Percentiles rank a stretch among this genome's conserved stretches.
These are phyloP conservation scores for Orychophragmus violaceus DNA, from an alignment of 345 rosid genomes.

Conservation along the genomic window DNA sequence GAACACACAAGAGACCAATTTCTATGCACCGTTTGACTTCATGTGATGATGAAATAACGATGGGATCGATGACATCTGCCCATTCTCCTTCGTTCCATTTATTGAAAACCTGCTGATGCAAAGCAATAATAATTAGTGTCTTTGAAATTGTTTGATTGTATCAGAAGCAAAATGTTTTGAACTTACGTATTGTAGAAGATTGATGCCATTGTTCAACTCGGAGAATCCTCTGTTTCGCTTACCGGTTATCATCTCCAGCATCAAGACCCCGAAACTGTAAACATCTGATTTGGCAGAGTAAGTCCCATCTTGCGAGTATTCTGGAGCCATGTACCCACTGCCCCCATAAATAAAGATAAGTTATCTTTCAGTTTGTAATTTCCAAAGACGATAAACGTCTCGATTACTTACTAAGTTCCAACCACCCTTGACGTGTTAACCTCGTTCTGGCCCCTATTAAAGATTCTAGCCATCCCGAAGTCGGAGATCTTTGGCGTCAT, in stretches of 20 bases:
- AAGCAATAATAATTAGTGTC: neutral
- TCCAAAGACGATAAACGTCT: neutral
- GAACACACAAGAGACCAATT: too few relatives aligned
- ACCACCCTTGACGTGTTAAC: slow-evolving; percentile 49
- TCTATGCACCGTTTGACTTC: slow-evolving; percentile 66
- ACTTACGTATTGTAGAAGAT: slow-evolving; percentile 62
- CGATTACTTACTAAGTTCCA: slow-evolving; percentile 55
- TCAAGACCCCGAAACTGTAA: slow-evolving; percentile 52
- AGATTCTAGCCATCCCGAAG: slow-evolving; percentile 73
- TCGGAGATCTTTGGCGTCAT: slow-evolving; percentile 63
- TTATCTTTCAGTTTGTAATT: neutral
- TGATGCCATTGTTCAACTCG: slow-evolving; percentile 32
- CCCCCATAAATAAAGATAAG: neutral
- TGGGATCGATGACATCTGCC: slow-evolving; percentile 39
- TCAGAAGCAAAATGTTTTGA: neutral
- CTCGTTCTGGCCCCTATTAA: slow-evolving; percentile 51
- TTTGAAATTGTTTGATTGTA: neutral
- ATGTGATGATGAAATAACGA: slow-evolving; percentile 33
- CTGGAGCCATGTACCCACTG: slow-evolving; percentile 76
- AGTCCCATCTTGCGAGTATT: slow-evolving; percentile 58
- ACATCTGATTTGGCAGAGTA: slow-evolving; percentile 61
- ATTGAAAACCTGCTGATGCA: slow-evolving; percentile 44
- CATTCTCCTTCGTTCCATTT: slow-evolving; percentile 51
- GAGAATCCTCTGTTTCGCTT: slow-evolving; percentile 55
- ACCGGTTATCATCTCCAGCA: slow-evolving; percentile 49